phyloP scores from a whole-genome alignment of 176 grass and related monocot species.

The Stipa capillata region DNA sequence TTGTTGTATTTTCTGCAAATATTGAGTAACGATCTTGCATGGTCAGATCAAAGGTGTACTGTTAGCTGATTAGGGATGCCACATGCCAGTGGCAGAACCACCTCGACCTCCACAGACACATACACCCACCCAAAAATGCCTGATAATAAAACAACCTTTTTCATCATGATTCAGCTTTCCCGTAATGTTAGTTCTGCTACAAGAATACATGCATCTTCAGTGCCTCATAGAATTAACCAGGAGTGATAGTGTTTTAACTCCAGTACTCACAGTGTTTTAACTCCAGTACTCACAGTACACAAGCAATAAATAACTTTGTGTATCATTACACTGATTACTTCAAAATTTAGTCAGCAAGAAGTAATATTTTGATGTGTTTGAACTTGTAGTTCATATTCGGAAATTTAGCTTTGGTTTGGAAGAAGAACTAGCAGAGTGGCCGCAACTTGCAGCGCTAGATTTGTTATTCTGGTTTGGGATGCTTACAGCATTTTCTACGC shows the following conservation, averaged over 20 bases:
- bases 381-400: not conserved
- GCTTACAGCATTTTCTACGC: too few species aligned
- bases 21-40: not conserved
- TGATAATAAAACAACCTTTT: not conserved
- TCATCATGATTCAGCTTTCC: not conserved
- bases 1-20: not conserved
- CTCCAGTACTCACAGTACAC: not conserved
- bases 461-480: too few species aligned
- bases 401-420: not conserved
- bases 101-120: not conserved
- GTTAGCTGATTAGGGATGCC: not conserved
- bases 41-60: not conserved
- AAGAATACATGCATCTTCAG: not conserved
- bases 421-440: not conserved
- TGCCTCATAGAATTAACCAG: not conserved
- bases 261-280: not conserved
- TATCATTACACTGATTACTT: not conserved
- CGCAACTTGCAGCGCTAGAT: too few species aligned
- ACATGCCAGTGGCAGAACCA: not conserved
- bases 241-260: not conserved
- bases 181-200: not conserved
- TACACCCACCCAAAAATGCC: not conserved
- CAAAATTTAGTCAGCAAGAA: not conserved
- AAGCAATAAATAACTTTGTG: not conserved
- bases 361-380: not conserved